Evolutionary conservation across 257 asterid genomes (phyloP).

Genomic region (Lavandula angustifolia): DNA sequence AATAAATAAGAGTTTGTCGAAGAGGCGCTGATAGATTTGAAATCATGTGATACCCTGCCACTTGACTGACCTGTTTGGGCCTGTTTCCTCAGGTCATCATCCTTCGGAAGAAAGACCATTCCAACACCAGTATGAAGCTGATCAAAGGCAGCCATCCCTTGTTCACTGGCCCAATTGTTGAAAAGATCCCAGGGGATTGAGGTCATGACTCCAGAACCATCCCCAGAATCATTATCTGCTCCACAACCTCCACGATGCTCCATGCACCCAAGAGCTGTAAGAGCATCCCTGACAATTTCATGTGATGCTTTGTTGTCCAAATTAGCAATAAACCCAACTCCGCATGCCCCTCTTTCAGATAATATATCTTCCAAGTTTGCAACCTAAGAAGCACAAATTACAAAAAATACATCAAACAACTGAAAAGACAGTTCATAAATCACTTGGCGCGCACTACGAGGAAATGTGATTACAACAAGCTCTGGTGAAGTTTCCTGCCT

Average conservation of each 20-base stretch:
- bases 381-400: slow-evolving; percentile 52
- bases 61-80: slow-evolving; percentile 70
- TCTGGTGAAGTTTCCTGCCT: slow-evolving; percentile 14
- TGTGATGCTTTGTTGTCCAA: slow-evolving; percentile 83
- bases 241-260: slow-evolving; percentile 99
- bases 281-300: slow-evolving; percentile 85
- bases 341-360: slow-evolving; percentile 94
- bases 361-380: slow-evolving; percentile 83
- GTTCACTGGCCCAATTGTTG: slow-evolving; percentile 82
- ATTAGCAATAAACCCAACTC: slow-evolving; percentile 96
- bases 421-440: slow-evolving; percentile 15
- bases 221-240: slow-evolving; percentile 99
- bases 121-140: slow-evolving; percentile 88
- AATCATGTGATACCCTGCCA: slow-evolving; percentile 10
- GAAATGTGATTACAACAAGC: slow-evolving; percentile 9
- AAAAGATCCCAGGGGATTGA: slow-evolving; percentile 96
- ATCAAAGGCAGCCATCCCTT: slow-evolving; percentile 72
- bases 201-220: slow-evolving; percentile 97
- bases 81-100: slow-evolving; percentile 59
- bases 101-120: slow-evolving; percentile 90
- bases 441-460: slow-evolving; percentile 10
- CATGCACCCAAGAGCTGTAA: slow-evolving; percentile 96
- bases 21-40: slow-evolving; percentile 1
- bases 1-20: slow-evolving; percentile 6
- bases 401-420: slow-evolving; percentile 4